Evolutionary conservation across 352 stramenopile species (phyloP), one percentile per base, ranked within the genome.

Genomic region (Albugo candida): DNA sequence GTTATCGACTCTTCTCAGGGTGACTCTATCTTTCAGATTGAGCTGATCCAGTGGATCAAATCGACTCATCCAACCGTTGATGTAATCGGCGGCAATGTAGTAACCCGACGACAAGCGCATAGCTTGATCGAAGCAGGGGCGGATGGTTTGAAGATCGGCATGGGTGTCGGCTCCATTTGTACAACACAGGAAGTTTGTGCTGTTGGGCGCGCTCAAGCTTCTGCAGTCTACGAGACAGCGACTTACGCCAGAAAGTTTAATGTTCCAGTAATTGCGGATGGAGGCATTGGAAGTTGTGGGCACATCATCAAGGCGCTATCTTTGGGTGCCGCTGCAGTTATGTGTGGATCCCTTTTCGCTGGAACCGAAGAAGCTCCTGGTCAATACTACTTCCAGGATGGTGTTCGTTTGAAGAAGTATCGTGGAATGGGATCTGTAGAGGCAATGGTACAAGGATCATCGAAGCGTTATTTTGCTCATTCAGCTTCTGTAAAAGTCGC

Each of bases 311-410:
- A 99, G 75, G 96, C 96, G 8, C 74, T 99, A 38, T 84, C 74
- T 16, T 74, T 98, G 11, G 96, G 96, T 45, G 96, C 96, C 17
- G 97, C 88, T 39, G 95, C 92, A 24, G 95, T 98, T 54, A 99
- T 99, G 95, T 99, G 97, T 85, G 96, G 96, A 35, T 97, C 86
- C 56, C 96, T 99, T 61, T 94, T 99, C 52, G 96, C 96, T 18
- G 96, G 96, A 45, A 99, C 95, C 2, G 95, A 99, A 57, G 96
- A 99, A 66, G 88, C 95, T 20, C 96, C 96, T 3, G 96, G 96
- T 21, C 93, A 99, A 63, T 99, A 99, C 74, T 99, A 98, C 64
- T 99, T 98, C 74, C 94, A 99, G 76, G 94, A 99, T 64, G 96
- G 96, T 39, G 94, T 99, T 50, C 91, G 96, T 49, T 71, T 99